phyloP scores from a whole-genome alignment of 768 basidiomycete species.

The Tylopilus cervinicoccineus region DNA sequence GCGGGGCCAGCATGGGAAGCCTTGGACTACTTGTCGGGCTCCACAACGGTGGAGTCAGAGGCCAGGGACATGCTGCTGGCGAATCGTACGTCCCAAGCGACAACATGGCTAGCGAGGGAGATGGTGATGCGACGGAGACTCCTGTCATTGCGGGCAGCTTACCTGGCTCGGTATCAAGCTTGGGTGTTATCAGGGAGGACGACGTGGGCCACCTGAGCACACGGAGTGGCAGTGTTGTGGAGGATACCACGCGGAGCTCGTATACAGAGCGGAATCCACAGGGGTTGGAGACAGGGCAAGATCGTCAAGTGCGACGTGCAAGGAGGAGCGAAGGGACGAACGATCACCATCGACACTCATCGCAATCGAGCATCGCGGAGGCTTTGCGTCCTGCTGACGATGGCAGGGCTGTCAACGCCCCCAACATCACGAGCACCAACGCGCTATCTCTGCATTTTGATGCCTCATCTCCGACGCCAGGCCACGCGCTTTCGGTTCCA shows the following conservation, averaged over 20 bases:
- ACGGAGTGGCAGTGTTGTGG: constrained; percentile 8
- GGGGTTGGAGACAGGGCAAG: constrained; percentile 8
- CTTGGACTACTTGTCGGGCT: constrained; percentile 29
- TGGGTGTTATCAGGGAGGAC: constrained; percentile 33
- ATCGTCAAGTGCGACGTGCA: constrained; percentile 19
- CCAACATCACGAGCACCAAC: constrained; percentile 28
- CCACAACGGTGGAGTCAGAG: constrained; percentile 28
- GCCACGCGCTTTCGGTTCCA: constrained; percentile 17
- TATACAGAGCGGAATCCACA: constrained; percentile 17
- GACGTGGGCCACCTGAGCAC: constrained; percentile 20
- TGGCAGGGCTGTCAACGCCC: constrained; percentile 14
- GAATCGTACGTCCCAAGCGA: constrained; percentile 14
- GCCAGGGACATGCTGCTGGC: constrained; percentile 19
- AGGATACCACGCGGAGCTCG: constrained; percentile 15
- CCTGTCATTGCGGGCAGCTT: constrained; percentile 20
- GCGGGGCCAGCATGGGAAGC: constrained; percentile 25
- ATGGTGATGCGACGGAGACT: constrained; percentile 16
- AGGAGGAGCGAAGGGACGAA: constrained; percentile 20
- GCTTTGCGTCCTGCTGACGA: constrained; percentile 16
- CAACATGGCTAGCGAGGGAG: constrained; percentile 15
- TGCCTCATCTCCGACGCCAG: constrained; percentile 29
- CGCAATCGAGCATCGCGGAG: constrained; percentile 21
- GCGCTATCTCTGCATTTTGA: constrained; percentile 35
- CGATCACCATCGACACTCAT: constrained; percentile 19
- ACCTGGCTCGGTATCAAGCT: constrained; percentile 16